phyloP scores from a whole-genome alignment of 306 rosid species.

The Quercus gilva region DNA sequence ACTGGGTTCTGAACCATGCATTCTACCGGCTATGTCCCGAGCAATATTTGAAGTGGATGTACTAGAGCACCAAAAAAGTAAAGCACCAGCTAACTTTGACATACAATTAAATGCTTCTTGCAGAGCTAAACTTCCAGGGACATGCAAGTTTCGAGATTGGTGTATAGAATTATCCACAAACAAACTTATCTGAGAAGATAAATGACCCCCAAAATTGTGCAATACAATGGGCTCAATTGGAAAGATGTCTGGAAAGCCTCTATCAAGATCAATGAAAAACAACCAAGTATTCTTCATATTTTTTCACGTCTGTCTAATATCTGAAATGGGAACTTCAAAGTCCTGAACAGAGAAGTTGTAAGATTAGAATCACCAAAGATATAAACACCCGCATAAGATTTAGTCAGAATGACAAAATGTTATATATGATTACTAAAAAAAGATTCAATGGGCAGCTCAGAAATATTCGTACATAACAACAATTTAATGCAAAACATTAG shows the following conservation, averaged over 20 bases:
- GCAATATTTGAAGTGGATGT: constrained; percentile 35
- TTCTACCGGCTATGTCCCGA: constrained; percentile 36
- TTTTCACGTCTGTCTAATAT: background rate
- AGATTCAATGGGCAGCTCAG: background rate
- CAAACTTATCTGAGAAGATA: constrained; percentile 51
- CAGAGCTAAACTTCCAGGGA: constrained; percentile 58
- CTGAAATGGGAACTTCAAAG: background rate
- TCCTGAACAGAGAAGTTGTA: background rate
- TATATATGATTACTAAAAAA: background rate
- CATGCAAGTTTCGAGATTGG: constrained; percentile 30
- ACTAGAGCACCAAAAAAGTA: constrained; percentile 50
- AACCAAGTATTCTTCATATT: constrained; percentile 68
- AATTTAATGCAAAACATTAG: background rate
- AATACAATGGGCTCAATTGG: constrained; percentile 51
- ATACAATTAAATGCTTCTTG: constrained; percentile 55
- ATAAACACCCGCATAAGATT: constrained; percentile 30
- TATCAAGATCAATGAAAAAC: constrained; percentile 66
- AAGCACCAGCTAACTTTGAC: constrained; percentile 63
- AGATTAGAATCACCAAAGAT: constrained; percentile 1
- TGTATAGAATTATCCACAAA: constrained; percentile 49
- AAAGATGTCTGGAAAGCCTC: constrained; percentile 42
- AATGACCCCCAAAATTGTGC: constrained; percentile 36
- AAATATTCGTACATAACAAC: background rate
- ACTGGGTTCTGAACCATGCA: constrained; percentile 39
- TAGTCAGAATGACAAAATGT: background rate